Base-by-base conservation (phyloP, 2,329 filamentous ascomycete species). In the Alternaria triticimaculans region DNA sequence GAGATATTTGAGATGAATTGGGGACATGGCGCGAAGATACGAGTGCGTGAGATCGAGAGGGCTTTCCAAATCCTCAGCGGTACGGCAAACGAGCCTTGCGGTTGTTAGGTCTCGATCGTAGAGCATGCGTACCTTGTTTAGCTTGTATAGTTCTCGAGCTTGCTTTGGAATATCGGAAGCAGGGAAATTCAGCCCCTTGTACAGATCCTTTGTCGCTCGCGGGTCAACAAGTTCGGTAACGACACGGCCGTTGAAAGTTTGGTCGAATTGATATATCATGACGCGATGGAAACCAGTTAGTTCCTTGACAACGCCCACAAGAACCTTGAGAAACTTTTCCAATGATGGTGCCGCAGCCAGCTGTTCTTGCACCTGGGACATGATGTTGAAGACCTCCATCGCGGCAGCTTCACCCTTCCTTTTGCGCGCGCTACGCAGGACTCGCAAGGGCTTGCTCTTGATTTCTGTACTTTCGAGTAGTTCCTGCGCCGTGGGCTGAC, bases 261-360 rank as follows among this genome's bases (percentile, higher is more conserved):
- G 84, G 77, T 97, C 94, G 67, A 97, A 97, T 77, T 97, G 93
- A 73, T 97, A 97, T 2, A 97, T 87, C 92, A 97, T 94, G 51
- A 97, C 92, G 12, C 94, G 91, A 75, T 97, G 94, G 68, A 97
- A 97, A 0, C 94, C 93, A 0, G 93, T 96, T 53, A 97, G 78
- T 74, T 97, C 94, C 75, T 96, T 97, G 33, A 97, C 88, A 8
- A 97, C 91, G 0, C 93, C 93, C 0, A 95, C 91, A 4, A 96
- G 80, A 6, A 94, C 89, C 72, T 96, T 95, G 41, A 97, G 82
- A 63, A 97, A 93, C 1, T 79, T 84, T 1, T 93, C 89, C 1
- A 97, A 82, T 63, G 86, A 90, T 0, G 88, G 84, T 1, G 93
- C 92, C 25, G 88, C 87, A 5, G 92, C 87, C 12, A 97, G 83